These are phyloP conservation scores for Penicillium sp. DNA, from an alignment of 2,329 filamentous ascomycete genomes.

Conservation along the genomic window DNA sequence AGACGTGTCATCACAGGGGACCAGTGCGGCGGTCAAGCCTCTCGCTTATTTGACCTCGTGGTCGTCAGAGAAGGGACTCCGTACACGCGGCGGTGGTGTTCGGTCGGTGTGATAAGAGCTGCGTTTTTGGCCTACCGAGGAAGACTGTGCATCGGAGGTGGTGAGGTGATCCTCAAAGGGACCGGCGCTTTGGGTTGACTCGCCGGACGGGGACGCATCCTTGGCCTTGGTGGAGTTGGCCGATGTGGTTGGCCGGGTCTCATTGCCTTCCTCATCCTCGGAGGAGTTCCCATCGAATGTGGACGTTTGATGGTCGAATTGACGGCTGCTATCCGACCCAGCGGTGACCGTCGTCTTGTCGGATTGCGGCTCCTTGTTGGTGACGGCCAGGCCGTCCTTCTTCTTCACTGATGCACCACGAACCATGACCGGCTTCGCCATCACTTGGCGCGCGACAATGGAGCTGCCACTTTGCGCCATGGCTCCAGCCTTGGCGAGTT, in stretches of 20 bases:
- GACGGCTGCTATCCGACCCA: conserved; percentile 21
- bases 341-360: conserved; percentile 18
- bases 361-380: background rate
- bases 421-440: conserved; percentile 50
- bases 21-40: conserved; percentile 8
- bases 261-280: conserved; percentile 32
- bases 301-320: conserved; percentile 29
- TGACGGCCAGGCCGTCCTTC: conserved; percentile 28
- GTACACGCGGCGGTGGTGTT: conserved; percentile 33
- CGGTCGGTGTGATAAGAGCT: conserved; percentile 36
- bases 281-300: conserved; percentile 39
- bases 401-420: conserved; percentile 39
- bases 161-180: conserved; percentile 34
- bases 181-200: conserved; percentile 25
- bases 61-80: conserved; percentile 48
- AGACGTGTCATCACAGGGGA: conserved; percentile 1
- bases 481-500: conserved; percentile 43
- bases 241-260: conserved; percentile 14
- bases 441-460: conserved; percentile 48
- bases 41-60: conserved; percentile 44
- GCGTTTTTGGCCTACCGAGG: conserved; percentile 14
- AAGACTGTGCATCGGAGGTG: conserved; percentile 23
- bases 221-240: conserved; percentile 26
- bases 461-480: conserved; percentile 40
- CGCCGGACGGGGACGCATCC: conserved; percentile 33